These are phyloP conservation scores for Ustilago trichophora DNA, from an alignment of 1,284 basidiomycete genomes.

Conservation along the genomic window DNA sequence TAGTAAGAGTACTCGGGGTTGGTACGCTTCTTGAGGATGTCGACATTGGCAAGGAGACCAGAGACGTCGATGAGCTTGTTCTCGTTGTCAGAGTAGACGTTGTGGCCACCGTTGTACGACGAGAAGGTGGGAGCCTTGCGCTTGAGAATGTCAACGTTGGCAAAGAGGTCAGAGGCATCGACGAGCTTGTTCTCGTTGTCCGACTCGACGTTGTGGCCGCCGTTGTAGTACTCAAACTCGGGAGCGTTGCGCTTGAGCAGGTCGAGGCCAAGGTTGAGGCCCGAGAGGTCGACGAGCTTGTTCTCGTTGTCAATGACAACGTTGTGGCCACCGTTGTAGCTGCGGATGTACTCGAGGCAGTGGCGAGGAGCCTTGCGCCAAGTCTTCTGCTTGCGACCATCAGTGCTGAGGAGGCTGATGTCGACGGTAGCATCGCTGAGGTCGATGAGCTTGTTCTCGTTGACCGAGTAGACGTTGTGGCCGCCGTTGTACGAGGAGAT, in stretches of 20 bases:
- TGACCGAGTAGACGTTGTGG: conserved; percentile 48
- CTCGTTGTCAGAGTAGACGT: conserved; percentile 28
- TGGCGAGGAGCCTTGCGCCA: conserved; percentile 23
- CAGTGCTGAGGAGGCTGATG: conserved; percentile 31
- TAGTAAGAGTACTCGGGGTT: conserved; percentile 10
- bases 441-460: conserved; percentile 52
- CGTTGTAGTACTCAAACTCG: conserved; percentile 23
- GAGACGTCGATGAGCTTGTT: conserved; percentile 36
- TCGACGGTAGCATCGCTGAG: conserved; percentile 34
- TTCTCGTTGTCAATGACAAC: conserved; percentile 44
- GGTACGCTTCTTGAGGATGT: conserved; percentile 30
- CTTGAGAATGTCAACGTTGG: conserved; percentile 19
- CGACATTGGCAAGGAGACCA: conserved; percentile 13
- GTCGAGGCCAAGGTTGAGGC: conserved; percentile 17
- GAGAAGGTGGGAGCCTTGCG: conserved; percentile 21
- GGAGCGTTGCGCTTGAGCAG: conserved; percentile 33
- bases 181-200: conserved; percentile 35
- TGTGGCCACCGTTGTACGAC: conserved; percentile 43
- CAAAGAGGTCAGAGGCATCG: conserved; percentile 15
- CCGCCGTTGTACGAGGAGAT: conserved; percentile 47
- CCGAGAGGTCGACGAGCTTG: conserved; percentile 42
- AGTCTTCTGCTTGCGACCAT: conserved; percentile 29
- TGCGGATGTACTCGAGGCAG: conserved; percentile 47
- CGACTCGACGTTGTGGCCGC: conserved; percentile 29
- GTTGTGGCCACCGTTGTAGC: conserved; percentile 50